Evolutionary conservation across 192 early-diverging fungal genomes (phyloP).

Genomic region (Mortierella alpina): DNA sequence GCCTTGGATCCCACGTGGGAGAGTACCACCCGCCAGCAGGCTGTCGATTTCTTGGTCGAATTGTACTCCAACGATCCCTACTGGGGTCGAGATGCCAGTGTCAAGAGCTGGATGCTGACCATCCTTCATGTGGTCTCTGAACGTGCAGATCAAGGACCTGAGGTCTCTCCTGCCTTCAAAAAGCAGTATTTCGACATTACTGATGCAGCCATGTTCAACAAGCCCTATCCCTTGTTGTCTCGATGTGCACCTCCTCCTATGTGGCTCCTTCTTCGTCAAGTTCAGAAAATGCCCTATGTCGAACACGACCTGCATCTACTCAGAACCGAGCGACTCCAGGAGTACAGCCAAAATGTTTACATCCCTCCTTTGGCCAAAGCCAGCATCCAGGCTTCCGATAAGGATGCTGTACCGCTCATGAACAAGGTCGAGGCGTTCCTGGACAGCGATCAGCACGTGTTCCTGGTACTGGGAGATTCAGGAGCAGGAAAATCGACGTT

Average conservation of each 20-base stretch:
- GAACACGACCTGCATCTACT: neutral
- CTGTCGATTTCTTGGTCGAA: conserved; percentile 4
- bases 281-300: neutral
- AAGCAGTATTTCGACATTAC: too few species aligned
- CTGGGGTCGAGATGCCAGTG: neutral
- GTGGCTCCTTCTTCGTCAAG: neutral
- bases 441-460: neutral
- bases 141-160: neutral
- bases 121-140: neutral
- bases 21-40: neutral
- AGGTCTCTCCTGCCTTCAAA: too few species aligned
- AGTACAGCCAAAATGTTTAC: neutral
- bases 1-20: conserved; percentile 11
- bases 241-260: neutral
- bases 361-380: conserved; percentile 10
- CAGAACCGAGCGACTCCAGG: neutral
- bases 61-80: neutral
- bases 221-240: too few species aligned
- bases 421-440: neutral
- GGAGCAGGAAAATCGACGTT: conserved; percentile 23
- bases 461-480: conserved; percentile 10
- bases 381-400: neutral
- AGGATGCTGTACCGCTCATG: neutral
- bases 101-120: conserved; percentile 7
- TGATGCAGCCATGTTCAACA: too few species aligned